Evolutionary conservation across 176 grass and related monocot species (phyloP).

Genomic region (Ensete ventricosum): DNA sequence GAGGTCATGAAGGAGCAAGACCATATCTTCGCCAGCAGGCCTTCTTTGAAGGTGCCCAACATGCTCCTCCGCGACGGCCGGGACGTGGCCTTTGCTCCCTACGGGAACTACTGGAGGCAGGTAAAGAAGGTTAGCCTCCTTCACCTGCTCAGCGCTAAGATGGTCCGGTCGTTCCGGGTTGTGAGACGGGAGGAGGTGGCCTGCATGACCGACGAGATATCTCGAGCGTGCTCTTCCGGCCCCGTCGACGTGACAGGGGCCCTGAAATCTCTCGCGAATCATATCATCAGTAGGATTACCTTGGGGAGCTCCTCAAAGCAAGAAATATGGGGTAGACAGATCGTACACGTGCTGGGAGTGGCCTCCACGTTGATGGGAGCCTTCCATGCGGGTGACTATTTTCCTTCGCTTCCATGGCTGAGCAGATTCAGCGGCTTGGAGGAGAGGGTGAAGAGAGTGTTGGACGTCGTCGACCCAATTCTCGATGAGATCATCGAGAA

Average conservation of each 20-base stretch:
- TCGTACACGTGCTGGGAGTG: not conserved
- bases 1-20: slow-evolving; percentile 4
- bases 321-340: not conserved
- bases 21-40: not conserved
- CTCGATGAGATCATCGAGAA: not conserved
- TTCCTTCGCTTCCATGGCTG: not conserved
- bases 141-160: slow-evolving; percentile 7
- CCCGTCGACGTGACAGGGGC: not conserved
- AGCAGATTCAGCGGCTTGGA: not conserved
- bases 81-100: slow-evolving; percentile 1
- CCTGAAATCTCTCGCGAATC: slow-evolving; percentile 1
- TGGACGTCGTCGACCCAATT: not conserved
- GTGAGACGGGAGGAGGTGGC: not conserved
- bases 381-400: slow-evolving; percentile 1
- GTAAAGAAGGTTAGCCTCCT: not conserved
- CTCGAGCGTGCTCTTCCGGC: not conserved
- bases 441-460: not conserved
- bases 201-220: not conserved
- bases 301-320: not conserved
- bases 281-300: not conserved
- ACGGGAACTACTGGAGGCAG: slow-evolving; percentile 9
- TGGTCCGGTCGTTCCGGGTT: not conserved
- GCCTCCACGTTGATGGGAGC: not conserved
- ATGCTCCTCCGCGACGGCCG: not conserved
- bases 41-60: not conserved